phyloP scores from a whole-genome alignment of 768 basidiomycete genomes.

The Lepiota venenata region DNA sequence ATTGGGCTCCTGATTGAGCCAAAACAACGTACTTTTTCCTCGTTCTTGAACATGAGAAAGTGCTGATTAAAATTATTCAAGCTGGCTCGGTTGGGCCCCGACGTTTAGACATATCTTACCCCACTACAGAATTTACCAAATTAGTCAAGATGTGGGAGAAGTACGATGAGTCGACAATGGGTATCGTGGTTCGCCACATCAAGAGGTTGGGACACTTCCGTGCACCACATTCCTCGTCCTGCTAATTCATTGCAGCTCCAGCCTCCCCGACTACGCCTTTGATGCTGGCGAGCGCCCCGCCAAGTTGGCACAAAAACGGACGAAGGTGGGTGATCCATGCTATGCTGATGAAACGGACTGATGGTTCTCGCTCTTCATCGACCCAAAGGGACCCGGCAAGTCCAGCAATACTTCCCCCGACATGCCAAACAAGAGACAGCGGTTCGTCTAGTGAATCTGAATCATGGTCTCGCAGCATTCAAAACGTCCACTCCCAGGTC shows the following conservation, averaged over 20 bases:
- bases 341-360: background rate
- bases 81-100: slow-evolving; percentile 77
- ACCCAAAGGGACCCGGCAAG: slow-evolving; percentile 56
- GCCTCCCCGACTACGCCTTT: slow-evolving; percentile 79
- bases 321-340: slow-evolving; percentile 47
- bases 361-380: background rate
- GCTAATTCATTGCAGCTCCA: slow-evolving; percentile 42
- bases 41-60: slow-evolving; percentile 9
- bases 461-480: slow-evolving; percentile 21
- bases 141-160: slow-evolving; percentile 95
- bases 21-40: slow-evolving; percentile 62
- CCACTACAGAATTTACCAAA: slow-evolving; percentile 92
- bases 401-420: slow-evolving; percentile 62
- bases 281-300: slow-evolving; percentile 79
- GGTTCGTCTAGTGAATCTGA: slow-evolving; percentile 49
- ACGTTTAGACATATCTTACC: slow-evolving; percentile 94
- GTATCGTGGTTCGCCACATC: slow-evolving; percentile 90
- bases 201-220: slow-evolving; percentile 55
- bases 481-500: slow-evolving; percentile 37
- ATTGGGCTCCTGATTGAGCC: slow-evolving; percentile 92
- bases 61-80: slow-evolving; percentile 28
- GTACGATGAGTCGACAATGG: slow-evolving; percentile 90
- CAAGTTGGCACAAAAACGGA: slow-evolving; percentile 67
- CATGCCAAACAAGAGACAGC: slow-evolving; percentile 78
- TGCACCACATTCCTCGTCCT: background rate